Evolutionary conservation across 495 filamentous ascomycete species (phyloP).

Genomic region (Elasticomyces elasticus): DNA sequence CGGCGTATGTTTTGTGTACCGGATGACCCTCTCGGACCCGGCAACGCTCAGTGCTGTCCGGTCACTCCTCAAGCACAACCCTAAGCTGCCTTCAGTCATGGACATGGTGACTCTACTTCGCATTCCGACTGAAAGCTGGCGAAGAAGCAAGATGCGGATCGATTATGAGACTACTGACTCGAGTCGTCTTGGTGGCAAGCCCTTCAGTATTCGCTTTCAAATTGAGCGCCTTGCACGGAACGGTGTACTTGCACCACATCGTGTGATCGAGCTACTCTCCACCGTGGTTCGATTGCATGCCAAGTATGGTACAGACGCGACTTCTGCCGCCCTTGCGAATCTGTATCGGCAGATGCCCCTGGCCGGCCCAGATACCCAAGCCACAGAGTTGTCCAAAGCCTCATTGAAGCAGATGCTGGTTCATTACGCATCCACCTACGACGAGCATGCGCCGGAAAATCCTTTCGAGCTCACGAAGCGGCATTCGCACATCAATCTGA

Average conservation of each 20-base stretch:
- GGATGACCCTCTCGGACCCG: constrained; percentile 12
- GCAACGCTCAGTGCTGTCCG: neutral
- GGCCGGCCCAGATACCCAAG: constrained; percentile 39
- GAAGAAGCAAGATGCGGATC: constrained; percentile 16
- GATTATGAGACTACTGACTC: constrained; percentile 18
- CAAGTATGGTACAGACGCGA: constrained; percentile 22
- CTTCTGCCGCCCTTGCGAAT: constrained; percentile 24
- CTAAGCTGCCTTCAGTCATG: constrained; percentile 19
- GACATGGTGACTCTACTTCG: constrained; percentile 15
- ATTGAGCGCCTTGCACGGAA: constrained; percentile 46
- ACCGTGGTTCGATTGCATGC: constrained; percentile 16
- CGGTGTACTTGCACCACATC: constrained; percentile 39
- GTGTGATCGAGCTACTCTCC: constrained; percentile 34
- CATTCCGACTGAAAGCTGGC: constrained; percentile 6
- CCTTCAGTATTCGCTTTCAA: constrained; percentile 39
- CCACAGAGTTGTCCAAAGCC: constrained; percentile 33
- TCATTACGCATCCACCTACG: constrained; percentile 32
- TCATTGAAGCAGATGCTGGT: constrained; percentile 39
- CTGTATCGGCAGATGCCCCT: constrained; percentile 41
- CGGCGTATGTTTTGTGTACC: constrained; percentile 25
- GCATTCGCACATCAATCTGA: constrained; percentile 33
- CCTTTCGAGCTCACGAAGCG: constrained; percentile 23
- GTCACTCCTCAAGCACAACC: constrained; percentile 14
- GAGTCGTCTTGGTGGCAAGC: constrained; percentile 17
- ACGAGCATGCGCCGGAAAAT: constrained; percentile 17